A percentile compares a stretch with the other conserved stretches of the same genome.
phyloP scores from a whole-genome alignment of 495 filamentous ascomycete species.

The Aspergillus cavernicola region DNA sequence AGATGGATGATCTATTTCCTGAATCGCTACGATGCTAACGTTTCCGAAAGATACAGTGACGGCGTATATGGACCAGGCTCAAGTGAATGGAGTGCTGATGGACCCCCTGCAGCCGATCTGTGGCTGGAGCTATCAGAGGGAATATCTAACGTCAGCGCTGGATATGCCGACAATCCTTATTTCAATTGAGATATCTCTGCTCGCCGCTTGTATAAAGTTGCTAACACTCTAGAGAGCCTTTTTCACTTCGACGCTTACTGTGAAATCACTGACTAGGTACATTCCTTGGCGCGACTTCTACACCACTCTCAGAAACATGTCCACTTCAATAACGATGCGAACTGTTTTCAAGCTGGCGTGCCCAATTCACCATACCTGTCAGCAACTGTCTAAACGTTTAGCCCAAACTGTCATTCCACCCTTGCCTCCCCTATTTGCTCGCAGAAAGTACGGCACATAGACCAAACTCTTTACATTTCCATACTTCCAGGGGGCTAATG shows the following conservation, averaged over 20 bases:
- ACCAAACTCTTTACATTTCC: background rate
- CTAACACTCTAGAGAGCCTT: no score
- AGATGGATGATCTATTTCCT: conserved; percentile 6
- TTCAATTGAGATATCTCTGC: no score
- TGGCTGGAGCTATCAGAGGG: conserved; percentile 3
- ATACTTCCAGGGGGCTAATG: conserved; percentile 1
- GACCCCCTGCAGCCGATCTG: background rate
- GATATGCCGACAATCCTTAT: background rate
- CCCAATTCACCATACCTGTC: background rate
- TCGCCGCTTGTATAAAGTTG: no score
- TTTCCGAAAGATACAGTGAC: conserved; percentile 1
- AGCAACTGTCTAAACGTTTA: background rate
- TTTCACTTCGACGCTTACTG: background rate
- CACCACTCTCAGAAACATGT: no score
- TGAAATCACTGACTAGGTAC: background rate
- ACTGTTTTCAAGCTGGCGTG: no score
- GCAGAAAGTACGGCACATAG: conserved; percentile 9
- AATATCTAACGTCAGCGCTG: background rate
- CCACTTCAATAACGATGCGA: no score
- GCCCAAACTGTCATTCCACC: conserved; percentile 11
- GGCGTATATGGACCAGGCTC: background rate
- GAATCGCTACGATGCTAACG: conserved; percentile 5
- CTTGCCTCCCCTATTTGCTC: conserved; percentile 8
- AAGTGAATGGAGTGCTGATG: no score
- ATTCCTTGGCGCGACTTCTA: no score